Evolutionary conservation across 139 green algal genomes (phyloP).

Genomic region (Asterochloris sp.): DNA sequence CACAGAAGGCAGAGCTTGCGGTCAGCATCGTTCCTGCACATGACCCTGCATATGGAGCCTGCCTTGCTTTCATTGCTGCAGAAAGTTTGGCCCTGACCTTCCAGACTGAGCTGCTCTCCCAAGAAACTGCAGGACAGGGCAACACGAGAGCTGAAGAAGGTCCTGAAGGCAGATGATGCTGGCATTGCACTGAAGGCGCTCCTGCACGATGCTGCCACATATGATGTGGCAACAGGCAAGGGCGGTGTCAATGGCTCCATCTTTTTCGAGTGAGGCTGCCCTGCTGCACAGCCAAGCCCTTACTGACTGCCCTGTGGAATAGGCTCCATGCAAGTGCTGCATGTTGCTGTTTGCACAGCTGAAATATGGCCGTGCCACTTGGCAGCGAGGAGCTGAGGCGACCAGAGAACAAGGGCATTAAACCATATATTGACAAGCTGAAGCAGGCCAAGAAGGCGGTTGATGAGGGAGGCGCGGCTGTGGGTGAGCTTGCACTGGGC

Average conservation of each 20-base stretch:
- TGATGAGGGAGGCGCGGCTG: conserved; percentile 36
- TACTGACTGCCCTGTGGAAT: neutral
- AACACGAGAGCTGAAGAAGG: conserved; percentile 33
- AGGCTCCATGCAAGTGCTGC: neutral
- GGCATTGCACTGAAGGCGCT: conserved; percentile 49
- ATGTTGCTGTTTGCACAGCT: neutral
- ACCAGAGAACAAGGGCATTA: conserved; percentile 66
- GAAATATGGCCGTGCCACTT: neutral
- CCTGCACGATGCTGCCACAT: conserved; percentile 71
- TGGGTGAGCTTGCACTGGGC: neutral
- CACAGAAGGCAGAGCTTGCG: conserved; percentile 13
- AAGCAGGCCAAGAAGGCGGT: conserved; percentile 58
- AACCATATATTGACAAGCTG: conserved; percentile 51
- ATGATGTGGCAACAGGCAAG: conserved; percentile 59
- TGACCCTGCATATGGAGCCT: neutral
- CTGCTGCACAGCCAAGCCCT: neutral
- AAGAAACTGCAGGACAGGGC: conserved; percentile 7
- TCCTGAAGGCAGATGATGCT: conserved; percentile 53
- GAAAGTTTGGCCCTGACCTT: too few species aligned
- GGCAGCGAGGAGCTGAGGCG: conserved; percentile 68
- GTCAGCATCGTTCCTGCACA: neutral
- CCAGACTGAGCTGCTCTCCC: neutral
- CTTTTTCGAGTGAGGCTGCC: conserved; percentile 33
- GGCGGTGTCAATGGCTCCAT: conserved; percentile 79
- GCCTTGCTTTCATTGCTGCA: neutral